Conservation (phyloP, 2,329 filamentous ascomycete genomes). For the Botrytis porri region DNA sequence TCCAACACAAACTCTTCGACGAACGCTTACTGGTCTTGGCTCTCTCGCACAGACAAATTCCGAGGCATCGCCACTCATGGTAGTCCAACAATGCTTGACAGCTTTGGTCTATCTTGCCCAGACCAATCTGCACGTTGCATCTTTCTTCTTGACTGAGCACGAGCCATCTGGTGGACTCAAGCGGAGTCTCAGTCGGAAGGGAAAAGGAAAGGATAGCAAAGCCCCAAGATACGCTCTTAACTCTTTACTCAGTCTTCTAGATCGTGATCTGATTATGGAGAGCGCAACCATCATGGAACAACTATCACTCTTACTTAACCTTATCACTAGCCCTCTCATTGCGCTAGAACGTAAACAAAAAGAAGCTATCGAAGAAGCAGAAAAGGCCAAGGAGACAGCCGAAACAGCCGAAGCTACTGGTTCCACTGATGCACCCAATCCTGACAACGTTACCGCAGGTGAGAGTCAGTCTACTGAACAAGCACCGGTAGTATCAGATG, state of each 20-base stretch:
- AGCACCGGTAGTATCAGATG: not conserved
- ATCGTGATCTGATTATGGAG: conserved; percentile 94
- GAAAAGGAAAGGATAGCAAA: conserved; percentile 81
- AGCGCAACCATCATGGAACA: conserved; percentile 97
- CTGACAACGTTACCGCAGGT: conserved; percentile 24
- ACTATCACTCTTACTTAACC: conserved; percentile 80
- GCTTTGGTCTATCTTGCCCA: conserved; percentile 79
- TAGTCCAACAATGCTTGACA: conserved; percentile 91
- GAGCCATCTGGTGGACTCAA: conserved; percentile 78
- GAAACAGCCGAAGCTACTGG: conserved; percentile 29
- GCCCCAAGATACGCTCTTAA: conserved; percentile 89
- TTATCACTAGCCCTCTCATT: conserved; percentile 82
- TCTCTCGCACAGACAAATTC: conserved; percentile 58
- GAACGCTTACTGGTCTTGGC: conserved; percentile 61
- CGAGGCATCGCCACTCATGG: conserved; percentile 89
- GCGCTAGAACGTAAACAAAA: conserved; percentile 79
- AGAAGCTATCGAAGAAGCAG: conserved; percentile 56
- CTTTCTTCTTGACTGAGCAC: conserved; percentile 92
- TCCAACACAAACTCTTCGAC: conserved; percentile 71
- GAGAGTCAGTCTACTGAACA: conserved; percentile 5
- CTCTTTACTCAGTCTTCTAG: conserved; percentile 79
- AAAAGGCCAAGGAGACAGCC: conserved; percentile 41
- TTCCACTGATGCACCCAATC: not conserved
- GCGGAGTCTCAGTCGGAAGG: conserved; percentile 73
- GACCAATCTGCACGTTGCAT: conserved; percentile 82